Evolutionary conservation across 805 yeast species (phyloP).

Genomic region (Komagataella pastoris): DNA sequence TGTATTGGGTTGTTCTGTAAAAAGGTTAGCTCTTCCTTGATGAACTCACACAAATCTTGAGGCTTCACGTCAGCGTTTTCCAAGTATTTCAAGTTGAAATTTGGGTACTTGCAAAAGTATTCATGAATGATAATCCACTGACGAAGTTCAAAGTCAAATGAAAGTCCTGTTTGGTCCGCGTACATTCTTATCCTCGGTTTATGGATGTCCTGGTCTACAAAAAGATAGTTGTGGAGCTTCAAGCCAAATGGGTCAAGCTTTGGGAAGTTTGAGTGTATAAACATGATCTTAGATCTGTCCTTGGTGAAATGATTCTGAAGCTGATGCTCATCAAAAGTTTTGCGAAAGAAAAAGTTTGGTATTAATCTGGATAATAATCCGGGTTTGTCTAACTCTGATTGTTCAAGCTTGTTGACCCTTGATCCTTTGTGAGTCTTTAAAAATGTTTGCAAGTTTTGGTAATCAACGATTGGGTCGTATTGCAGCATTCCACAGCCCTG

Average conservation of each 20-base stretch:
- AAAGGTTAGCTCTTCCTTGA: slow-evolving; percentile 30
- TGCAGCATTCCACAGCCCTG: slow-evolving; percentile 48
- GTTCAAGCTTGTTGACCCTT: not conserved
- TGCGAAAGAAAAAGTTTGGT: not conserved
- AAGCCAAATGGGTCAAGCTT: slow-evolving; percentile 32
- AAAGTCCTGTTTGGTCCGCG: slow-evolving; percentile 14
- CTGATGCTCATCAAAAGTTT: slow-evolving; percentile 6
- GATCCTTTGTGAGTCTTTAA: slow-evolving; percentile 3
- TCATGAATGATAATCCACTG: slow-evolving; percentile 44
- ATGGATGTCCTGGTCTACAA: slow-evolving; percentile 5
- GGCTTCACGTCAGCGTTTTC: slow-evolving; percentile 13
- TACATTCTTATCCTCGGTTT: slow-evolving; percentile 14
- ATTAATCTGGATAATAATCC: not conserved
- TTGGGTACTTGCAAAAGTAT: slow-evolving; percentile 14
- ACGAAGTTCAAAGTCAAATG: slow-evolving; percentile 42
- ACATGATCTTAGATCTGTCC: slow-evolving; percentile 17
- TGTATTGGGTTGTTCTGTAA: slow-evolving; percentile 15
- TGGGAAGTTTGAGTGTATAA: slow-evolving; percentile 42
- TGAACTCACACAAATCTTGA: slow-evolving; percentile 35
- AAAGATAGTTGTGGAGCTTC: slow-evolving; percentile 22
- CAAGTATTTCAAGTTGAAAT: slow-evolving; percentile 12
- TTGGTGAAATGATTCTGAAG: slow-evolving; percentile 12
- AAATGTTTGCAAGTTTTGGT: slow-evolving; percentile 9
- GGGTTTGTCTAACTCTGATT: not conserved
- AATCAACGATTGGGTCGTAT: slow-evolving; percentile 34